Base-by-base conservation (phyloP, 2,329 filamentous ascomycete species). In the Arthrobotrys megalospora region DNA sequence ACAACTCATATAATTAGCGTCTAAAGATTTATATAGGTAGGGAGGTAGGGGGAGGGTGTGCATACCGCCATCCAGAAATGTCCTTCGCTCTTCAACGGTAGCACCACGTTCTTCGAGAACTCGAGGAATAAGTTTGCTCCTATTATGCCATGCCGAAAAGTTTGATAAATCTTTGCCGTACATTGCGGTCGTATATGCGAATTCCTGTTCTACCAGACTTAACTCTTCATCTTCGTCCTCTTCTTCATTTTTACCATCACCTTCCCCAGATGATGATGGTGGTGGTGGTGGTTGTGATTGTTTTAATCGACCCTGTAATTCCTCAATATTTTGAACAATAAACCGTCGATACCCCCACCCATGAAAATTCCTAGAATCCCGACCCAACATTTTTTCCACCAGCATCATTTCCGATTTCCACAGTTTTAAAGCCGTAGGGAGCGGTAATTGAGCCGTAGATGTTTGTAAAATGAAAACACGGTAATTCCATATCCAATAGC, bases 401-500 rank as follows among this genome's bases (percentile, higher is more conserved):
- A 98, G 86, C 0, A 87, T 90, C 16, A 99, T 88, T 84, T 99
- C 96, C 80, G 91, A 90, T 81, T 91, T 87, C 96, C 96, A 99
- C 62, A 97, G 87, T 45, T 87, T 85, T 21, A 88, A 87, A 1
- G 93, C 89, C 14, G 86, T 83, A 0, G 86, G 72, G 0, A 85
- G 79, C 1, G 90, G 88, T 8, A 97, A 86, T 16, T 90, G 86
- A 11, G 87, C 83, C 55, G 91, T 92, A 38, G 91, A 90, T 83
- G 93, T 89, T 68, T 91, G 86, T 12, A 99, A 87, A 2, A 95
- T 86, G 94, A 96, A 99, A 53, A 91, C 85, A 32, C 96, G 91
- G 85, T 97, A 95, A 81, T 97, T 97, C 96, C 96, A 99, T 82
- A 99, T 95, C 95, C 96, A 98, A 86, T 99, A 99, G 87, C 96